Base-by-base conservation (phyloP, 345 rosid genomes). In the Euphorbia tirucalli region DNA sequence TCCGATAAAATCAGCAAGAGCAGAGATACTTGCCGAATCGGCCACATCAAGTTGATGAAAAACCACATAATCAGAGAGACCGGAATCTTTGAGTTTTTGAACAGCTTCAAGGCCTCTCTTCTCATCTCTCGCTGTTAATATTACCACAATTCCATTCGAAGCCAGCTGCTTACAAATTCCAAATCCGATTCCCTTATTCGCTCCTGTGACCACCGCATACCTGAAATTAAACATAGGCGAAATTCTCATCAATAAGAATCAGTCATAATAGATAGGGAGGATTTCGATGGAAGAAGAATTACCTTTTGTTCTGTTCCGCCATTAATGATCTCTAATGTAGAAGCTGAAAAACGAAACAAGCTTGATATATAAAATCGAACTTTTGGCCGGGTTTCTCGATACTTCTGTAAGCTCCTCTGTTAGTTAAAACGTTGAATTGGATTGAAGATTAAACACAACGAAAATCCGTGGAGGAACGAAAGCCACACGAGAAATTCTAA, bases 181-280 rank as follows among this genome's bases (percentile, higher is more conserved):
- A 48, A 73, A 61, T 32, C 78, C 83, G 74, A 76, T 73, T 28
- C 83, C 83, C 62, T 73, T 80, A 66, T 80, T 76, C 37, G 70
- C 68, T 39, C 78, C 80, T 1, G 80, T 80, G 22, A 80, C 83
- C 9, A 70, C 71, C 44, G 80, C 83, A 72, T 59, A 73, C 28
- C 80, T 64, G 64, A 35, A 7, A 55, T 35, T 15, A 24, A 35
- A 35, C 39, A 19, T 5, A 19, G 21, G 21, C 11, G 21, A 49
- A 16, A 49, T 19, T 15, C 1, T 49, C 21, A 49, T 35, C 7
- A 35, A 11, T 15, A 46, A 11, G 1, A 46, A 7, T 18, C 4
- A 35, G 39, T 3, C 39, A 35, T 55, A 21, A 55, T 14, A 55
- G 59, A 22, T 22, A 50, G n/a, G 16, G 22, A 50, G 56, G 22